Evolutionary conservation across 2,329 filamentous ascomycete genomes (phyloP), one percentile per base, ranked within the genome.

Genomic region (Beauveria sp.): DNA sequence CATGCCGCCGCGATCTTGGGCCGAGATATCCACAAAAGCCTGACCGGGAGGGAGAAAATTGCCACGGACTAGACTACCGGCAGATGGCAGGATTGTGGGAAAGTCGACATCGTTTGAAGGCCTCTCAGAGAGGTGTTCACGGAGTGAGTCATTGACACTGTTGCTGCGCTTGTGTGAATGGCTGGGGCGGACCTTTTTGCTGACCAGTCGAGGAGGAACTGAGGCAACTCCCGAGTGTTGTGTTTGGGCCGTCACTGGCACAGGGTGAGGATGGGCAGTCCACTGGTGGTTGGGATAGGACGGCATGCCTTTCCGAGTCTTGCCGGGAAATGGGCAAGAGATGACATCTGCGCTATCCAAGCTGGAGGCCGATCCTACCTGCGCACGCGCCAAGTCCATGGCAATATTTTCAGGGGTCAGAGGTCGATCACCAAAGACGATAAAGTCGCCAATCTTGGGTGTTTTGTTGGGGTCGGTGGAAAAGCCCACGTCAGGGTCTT

Each of bases 21-120:
- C 77, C 57, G 85, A 75, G 41, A 86, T 77, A 48, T 92, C 86
- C 46, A 97, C 88, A 70, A 90, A 91, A 0, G 92, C 86, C 63
- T 94, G 89, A 0, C 84, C 85, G 1, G 93, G 94, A 18, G 92
- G 90, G 63, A 96, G 84, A 6, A 96, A 71, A 62, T 92, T 90
- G 16, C 94, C 94, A 55, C 93, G 85, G 22, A 97, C 92, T 43
- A 99, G 83, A 65, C 89, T 93, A 10, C 92, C 91, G 4, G 88
- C 86, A 68, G 91, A 88, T 14, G 88, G 85, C 24, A 87, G 77
- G 10, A 86, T 80, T 64, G 87, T 80, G 16, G 86, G 73, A 18
- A 87, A 74, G 62, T 86, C 84, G 3, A 79, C 76, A 24, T 82
- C 82, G 64, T 81, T 83, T 64, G 79, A 78, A 4, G 79, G 70